Base-by-base conservation (phyloP, 176 grass and related monocot species). In the Musa itinerans region DNA sequence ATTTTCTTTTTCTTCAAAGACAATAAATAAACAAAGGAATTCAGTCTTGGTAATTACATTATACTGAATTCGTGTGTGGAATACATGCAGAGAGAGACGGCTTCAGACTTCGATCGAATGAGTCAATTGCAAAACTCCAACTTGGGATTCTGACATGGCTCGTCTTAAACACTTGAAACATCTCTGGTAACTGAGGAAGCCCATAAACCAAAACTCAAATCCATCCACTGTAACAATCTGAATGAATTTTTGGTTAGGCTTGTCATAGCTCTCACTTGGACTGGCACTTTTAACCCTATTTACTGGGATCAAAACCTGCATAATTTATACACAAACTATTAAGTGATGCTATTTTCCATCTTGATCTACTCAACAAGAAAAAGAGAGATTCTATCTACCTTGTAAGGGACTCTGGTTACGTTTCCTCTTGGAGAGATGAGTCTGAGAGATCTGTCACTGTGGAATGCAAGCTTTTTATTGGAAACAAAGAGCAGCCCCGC, bases 401-500 rank as follows among this genome's bases (percentile, higher is more conserved):
- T 78, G 50, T 78, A 78, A 50, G 63, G 76, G 13, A 69, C 50
- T 43, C 65, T 78, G 22, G 64, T 52, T 22, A 68, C 7, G 20
- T 69, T 23, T 68, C 68, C 76, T 78, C 66, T 78, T 34, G 76
- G 71, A 65, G 29, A 83, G 59, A 54, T 68, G 53, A 74, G 34
- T 21, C 27, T 52, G 7, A 15, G 22, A 29, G 54, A 17, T 62
- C 77, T 79, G 21, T 80, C 82, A 68, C 3, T 79, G 69, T 68
- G 73, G 76, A 84, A 79, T 22, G 76, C 64, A 69, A 63, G 17
- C 14, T 58, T 79, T 34, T 70, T n/a, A 49, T 49, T 83, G 17
- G 90, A 85, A 71, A 92, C 89, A 81, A 89, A 92, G 79, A 92
- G 70, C 84, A 89, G 84, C 65, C 86, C 86, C 22, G 84, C 79